Conservation (phyloP, 192 early-diverging fungal genomes). For the Backusella macrospora region DNA sequence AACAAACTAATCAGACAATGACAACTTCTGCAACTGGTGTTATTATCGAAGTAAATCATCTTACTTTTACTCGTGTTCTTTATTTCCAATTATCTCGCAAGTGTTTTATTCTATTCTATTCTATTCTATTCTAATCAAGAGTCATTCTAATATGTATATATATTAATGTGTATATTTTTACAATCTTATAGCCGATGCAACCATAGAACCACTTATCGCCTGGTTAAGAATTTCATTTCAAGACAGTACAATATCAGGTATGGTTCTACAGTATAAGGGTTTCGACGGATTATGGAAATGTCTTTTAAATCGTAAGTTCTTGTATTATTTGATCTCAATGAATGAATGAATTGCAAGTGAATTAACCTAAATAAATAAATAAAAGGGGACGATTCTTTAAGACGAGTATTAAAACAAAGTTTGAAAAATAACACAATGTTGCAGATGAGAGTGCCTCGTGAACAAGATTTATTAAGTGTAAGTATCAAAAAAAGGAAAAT, state of each 20-base stretch:
- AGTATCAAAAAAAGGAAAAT: not conserved
- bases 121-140: not conserved
- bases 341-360: no score
- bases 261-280: constrained; percentile 46
- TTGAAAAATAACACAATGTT: constrained; percentile 36
- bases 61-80: constrained; percentile 31
- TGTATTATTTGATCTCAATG: not conserved
- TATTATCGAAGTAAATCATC: constrained; percentile 38
- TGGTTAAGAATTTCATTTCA: constrained; percentile 42
- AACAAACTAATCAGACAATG: not conserved
- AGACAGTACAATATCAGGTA: constrained; percentile 38
- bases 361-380: no score
- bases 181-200: constrained; percentile 34
- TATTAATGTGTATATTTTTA: not conserved
- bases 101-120: not conserved
- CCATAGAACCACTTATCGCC: constrained; percentile 42
- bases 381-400: constrained; percentile 44
- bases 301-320: constrained; percentile 42
- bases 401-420: constrained; percentile 40
- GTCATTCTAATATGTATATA: not conserved
- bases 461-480: constrained; percentile 44
- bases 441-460: constrained; percentile 41
- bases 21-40: constrained; percentile 18
- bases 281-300: constrained; percentile 45
- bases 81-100: constrained; percentile 40